Percentiles rank a stretch among this genome's conserved stretches.
Conservation (phyloP, 305 asterid species). For the Fraxinus ornus region DNA sequence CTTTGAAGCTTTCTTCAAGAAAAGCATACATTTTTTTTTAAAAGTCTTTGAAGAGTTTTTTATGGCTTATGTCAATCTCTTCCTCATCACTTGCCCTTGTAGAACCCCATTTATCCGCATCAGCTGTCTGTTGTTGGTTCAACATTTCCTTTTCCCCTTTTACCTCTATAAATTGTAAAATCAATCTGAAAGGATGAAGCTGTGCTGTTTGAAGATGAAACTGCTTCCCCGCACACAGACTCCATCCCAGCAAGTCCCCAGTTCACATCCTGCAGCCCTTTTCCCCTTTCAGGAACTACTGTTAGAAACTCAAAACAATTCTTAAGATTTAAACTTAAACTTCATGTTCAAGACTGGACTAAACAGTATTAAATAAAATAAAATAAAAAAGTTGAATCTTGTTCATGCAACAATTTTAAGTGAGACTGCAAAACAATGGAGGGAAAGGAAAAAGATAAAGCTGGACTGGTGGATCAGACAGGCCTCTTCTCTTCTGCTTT, state of each 20-base stretch:
- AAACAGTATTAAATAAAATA: background rate
- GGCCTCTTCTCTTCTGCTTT: constrained; percentile 16
- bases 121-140: constrained; percentile 8
- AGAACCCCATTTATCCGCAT: constrained; percentile 34
- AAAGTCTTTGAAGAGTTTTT: constrained; percentile 44
- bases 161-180: constrained; percentile 37
- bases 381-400: background rate
- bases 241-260: constrained; percentile 25
- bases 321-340: background rate
- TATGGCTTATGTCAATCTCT: constrained; percentile 46
- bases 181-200: constrained; percentile 63
- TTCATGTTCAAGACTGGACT: background rate
- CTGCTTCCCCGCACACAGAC: constrained; percentile 32
- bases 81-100: constrained; percentile 71
- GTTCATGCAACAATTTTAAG: background rate
- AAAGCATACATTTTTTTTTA: constrained; percentile 60
- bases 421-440: background rate
- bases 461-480: constrained; percentile 68
- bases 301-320: constrained; percentile 10
- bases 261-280: constrained; percentile 26
- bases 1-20: constrained; percentile 82
- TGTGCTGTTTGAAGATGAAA: constrained; percentile 54
- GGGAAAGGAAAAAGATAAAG: constrained; percentile 46
- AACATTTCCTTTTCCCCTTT: constrained; percentile 37
- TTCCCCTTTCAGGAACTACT: constrained; percentile 39